Evolutionary conservation across 2,329 filamentous ascomycete genomes (phyloP).

Genomic region (Ascochyta fabae): DNA sequence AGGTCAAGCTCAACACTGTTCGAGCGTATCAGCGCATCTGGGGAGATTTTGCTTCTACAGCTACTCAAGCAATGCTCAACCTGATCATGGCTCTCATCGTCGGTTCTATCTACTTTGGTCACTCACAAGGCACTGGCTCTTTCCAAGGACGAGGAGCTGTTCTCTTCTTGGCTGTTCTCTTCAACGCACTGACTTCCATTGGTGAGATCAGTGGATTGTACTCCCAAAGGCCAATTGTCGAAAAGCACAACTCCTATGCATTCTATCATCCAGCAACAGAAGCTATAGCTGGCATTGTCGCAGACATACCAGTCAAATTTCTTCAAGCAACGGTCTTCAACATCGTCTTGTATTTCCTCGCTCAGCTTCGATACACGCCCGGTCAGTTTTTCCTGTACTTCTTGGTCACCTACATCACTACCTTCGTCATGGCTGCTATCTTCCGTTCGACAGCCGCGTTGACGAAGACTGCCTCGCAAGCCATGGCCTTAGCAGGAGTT

Average conservation of each 20-base stretch:
- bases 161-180: constrained; percentile 66
- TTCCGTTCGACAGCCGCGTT: constrained; percentile 79
- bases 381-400: constrained; percentile 85
- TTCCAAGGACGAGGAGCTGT: constrained; percentile 64
- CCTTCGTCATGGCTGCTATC: constrained; percentile 77
- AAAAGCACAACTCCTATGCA: constrained; percentile 85
- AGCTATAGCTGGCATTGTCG: constrained; percentile 81
- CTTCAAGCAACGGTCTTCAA: constrained; percentile 76
- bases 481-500: constrained; percentile 61
- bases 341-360: constrained; percentile 82
- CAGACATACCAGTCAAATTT: constrained; percentile 82
- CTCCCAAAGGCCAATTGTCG: constrained; percentile 85
- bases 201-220: constrained; percentile 66
- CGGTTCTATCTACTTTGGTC: constrained; percentile 65
- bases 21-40: constrained; percentile 45
- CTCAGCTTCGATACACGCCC: constrained; percentile 73
- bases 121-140: constrained; percentile 56
- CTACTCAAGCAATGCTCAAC: constrained; percentile 53
- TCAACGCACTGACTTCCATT: constrained; percentile 66
- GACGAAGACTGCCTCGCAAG: constrained; percentile 69
- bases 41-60: constrained; percentile 42
- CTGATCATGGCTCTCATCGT: constrained; percentile 66
- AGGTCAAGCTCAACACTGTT: constrained; percentile 41
- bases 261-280: constrained; percentile 89
- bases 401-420: constrained; percentile 61